Conservation (phyloP, 305 asterid species). For the Striga hermonthica region DNA sequence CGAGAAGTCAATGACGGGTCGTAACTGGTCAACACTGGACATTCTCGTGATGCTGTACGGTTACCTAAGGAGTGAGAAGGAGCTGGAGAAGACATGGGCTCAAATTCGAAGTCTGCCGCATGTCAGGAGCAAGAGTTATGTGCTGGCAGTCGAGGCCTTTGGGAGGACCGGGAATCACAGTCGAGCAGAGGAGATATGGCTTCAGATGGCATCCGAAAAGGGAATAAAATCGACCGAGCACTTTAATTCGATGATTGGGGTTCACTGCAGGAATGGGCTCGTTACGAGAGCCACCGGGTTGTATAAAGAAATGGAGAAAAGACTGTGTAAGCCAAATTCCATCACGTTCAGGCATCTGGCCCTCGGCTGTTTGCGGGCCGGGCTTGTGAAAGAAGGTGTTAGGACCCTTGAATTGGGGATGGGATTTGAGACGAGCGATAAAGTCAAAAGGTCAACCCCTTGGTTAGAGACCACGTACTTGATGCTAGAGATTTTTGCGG, state of each 20-base stretch:
- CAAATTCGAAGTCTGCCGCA: constrained; percentile 55
- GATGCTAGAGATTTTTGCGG: constrained; percentile 58
- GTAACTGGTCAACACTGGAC: constrained; percentile 82
- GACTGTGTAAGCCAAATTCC: constrained; percentile 73
- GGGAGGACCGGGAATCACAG: constrained; percentile 63
- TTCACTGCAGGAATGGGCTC: constrained; percentile 64
- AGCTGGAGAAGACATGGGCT: constrained; percentile 61
- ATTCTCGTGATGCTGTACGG: constrained; percentile 71
- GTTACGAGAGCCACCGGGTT: constrained; percentile 73
- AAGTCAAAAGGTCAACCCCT: constrained; percentile 64
- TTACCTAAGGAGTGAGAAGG: constrained; percentile 55
- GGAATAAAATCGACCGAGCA: constrained; percentile 69
- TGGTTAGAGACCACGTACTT: constrained; percentile 76
- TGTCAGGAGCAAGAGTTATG: constrained; percentile 57
- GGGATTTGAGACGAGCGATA: constrained; percentile 38
- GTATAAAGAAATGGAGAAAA: constrained; percentile 73
- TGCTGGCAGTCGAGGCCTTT: constrained; percentile 75
- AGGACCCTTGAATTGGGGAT: constrained; percentile 65
- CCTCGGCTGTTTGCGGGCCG: constrained; percentile 79
- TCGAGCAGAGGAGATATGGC: constrained; percentile 75
- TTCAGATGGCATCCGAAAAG: constrained; percentile 50
- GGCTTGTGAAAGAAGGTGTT: constrained; percentile 57
- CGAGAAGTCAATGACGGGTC: constrained; percentile 60
- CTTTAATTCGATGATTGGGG: constrained; percentile 74
- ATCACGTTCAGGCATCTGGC: constrained; percentile 78